Percentiles rank a stretch among this genome's conserved stretches.
phyloP scores from a whole-genome alignment of 2,329 filamentous ascomycete species.

The Incumbomyces delicatus region DNA sequence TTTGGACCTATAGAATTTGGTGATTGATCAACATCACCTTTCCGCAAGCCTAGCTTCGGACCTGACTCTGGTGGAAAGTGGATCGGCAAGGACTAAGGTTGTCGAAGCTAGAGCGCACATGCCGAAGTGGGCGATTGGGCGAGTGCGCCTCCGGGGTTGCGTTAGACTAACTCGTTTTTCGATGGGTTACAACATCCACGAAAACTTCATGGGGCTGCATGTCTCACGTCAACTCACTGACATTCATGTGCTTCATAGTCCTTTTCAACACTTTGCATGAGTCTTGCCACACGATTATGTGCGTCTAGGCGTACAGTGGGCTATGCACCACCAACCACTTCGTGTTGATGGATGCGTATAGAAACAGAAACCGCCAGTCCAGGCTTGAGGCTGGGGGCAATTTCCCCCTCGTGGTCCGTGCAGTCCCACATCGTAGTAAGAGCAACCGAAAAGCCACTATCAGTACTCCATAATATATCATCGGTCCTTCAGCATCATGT shows the following conservation, averaged over 20 bases:
- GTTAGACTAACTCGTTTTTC: neutral
- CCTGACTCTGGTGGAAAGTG: too few relatives aligned
- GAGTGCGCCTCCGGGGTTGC: neutral
- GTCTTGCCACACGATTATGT: constrained; percentile 1
- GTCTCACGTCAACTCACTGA: constrained; percentile 3
- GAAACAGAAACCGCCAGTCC: neutral
- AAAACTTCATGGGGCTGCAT: constrained; percentile 5
- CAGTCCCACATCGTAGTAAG: too few relatives aligned
- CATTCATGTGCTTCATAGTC: neutral
- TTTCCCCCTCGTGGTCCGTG: neutral
- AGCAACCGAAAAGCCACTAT: too few relatives aligned
- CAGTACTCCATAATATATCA: too few relatives aligned
- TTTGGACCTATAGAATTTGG: too few relatives aligned
- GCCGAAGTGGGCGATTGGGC: too few relatives aligned
- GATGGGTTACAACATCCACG: neutral
- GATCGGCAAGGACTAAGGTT: too few relatives aligned
- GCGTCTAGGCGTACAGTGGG: neutral
- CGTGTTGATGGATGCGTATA: neutral
- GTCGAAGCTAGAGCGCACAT: too few relatives aligned
- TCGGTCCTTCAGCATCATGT: too few relatives aligned
- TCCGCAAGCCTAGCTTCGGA: too few relatives aligned
- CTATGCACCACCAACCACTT: constrained; percentile 4
- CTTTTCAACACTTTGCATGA: neutral
- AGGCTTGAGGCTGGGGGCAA: constrained; percentile 4
- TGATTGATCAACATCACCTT: too few relatives aligned